Conservation (phyloP, 2,329 filamentous ascomycete genomes). For the Nemania serpens region DNA sequence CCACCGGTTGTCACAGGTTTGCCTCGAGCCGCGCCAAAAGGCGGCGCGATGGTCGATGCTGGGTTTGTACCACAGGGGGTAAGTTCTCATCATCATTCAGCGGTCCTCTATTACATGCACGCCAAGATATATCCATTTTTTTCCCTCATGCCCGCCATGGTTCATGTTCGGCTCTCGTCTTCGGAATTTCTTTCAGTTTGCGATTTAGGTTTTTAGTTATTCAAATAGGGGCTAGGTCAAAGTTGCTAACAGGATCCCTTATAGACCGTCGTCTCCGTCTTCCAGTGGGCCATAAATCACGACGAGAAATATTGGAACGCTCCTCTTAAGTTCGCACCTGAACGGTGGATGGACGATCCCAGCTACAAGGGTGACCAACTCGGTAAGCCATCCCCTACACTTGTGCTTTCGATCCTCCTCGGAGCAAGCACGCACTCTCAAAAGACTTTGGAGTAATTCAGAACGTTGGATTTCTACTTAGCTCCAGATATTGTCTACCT, state of each 20-base stretch:
- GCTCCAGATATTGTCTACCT: no score
- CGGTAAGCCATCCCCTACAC: conserved; percentile 17
- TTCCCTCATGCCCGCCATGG: no score
- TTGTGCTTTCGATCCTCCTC: neutral
- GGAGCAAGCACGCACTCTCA: neutral
- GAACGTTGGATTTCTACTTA: neutral
- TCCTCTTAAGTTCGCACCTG: conserved; percentile 45
- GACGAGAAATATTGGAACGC: conserved; percentile 44
- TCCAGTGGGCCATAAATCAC: conserved; percentile 45
- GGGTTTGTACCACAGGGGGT: conserved; percentile 34
- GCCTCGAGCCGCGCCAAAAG: conserved; percentile 29
- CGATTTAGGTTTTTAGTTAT: no score
- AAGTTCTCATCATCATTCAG: conserved; percentile 16
- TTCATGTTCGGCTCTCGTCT: no score
- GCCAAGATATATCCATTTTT: no score
- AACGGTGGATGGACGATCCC: conserved; percentile 43
- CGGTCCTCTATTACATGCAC: neutral
- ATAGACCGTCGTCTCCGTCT: conserved; percentile 43
- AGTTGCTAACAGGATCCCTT: neutral
- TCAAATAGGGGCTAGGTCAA: neutral
- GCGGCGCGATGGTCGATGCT: conserved; percentile 33
- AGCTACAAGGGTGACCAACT: conserved; percentile 41
- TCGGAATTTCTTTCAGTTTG: neutral
- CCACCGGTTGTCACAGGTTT: conserved; percentile 39
- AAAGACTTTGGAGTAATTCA: neutral